Base-by-base conservation (phyloP, 768 basidiomycete genomes). In the Boletus edulis region DNA sequence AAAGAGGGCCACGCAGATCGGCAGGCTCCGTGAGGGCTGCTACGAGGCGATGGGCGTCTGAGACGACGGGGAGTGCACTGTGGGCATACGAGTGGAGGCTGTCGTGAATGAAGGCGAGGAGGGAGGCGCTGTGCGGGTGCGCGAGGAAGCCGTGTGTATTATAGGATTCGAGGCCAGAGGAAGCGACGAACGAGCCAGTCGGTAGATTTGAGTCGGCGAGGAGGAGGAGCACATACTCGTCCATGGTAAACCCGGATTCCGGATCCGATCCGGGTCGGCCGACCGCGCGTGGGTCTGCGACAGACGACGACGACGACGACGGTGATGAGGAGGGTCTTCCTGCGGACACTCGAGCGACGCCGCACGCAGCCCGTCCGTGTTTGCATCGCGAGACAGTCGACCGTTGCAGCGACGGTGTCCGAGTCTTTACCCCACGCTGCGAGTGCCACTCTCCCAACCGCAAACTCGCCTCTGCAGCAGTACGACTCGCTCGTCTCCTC, bases 121-220 rank as follows among this genome's bases (percentile, higher is more conserved):
- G 61, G 72, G 57, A 45, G 29, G 45, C 24, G 45, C 35, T 22
- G 51, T 27, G 51, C 2, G 59, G 49, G 67, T 46, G 59, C 1
- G 78, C 65, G 15, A 76, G 58, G 65, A 95, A 89, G 0, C 94
- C 97, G 68, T 99, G 97, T 27, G 89, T 86, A 39, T 83, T 73
- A 67, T 85, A 94, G 5, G 94, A 93, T 66, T 99, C 96, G 56
- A 98, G 80, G 2, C 96, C 96, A 3, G 91, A 83, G 1, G 94
- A 97, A 1, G 95, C 91, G 55, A 98, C 91, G 70, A 99, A 99
- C 2, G 96, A 89, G 35, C 97, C 97, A 0, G 96, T 98, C 3
- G 97, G 97, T 4, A 99, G 84, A 71, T 96, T 98, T 57, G 91
- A 90, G 75, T 96, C 94, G 0, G 91, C 81, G 41, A 96, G 81